Evolutionary conservation across 495 filamentous ascomycete genomes (phyloP), one percentile per base, ranked within the genome.

Genomic region (Aspergillus haitiensis): DNA sequence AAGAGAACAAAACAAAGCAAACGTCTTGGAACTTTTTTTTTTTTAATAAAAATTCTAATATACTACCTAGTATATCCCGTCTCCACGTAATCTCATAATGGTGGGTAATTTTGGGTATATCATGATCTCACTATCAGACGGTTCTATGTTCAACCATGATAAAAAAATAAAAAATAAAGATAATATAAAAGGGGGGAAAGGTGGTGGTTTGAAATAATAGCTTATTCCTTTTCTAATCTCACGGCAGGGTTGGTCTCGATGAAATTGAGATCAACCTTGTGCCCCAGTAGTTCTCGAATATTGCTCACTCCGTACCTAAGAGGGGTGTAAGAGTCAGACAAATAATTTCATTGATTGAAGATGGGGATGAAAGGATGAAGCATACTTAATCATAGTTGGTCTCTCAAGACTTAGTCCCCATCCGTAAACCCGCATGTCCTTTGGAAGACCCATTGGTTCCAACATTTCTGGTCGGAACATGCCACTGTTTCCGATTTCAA

Each of bases 391-490:
- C 94, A 97, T 98, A 8, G 94, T 98, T 48, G 94, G 94, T 67
- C 94, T 76, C 81, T 97, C 93, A 72, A 97, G 73, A 78, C 85
- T 90, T 72, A 97, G 76, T 21, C 93, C 93, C 85, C 89, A 97
- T 34, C 92, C 92, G 75, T 94, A 97, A 3, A 96, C 91, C 58
- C 85, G 72, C 86, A 97, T 84, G 70, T 92, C 84, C 78, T 86
- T 89, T 16, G 93, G 92, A 62, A 97, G 72, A 44, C 92, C 92
- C 88, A 95, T 93, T 3, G 88, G 81, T 74, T 92, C 86, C 67
- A 98, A 72, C 92, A 97, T 96, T 76, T 97, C 94, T 21, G 94
- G 92, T 57, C 94, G 80, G 85, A 98, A 98, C 91, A 97, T 97
- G 59, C 94, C 93, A 65, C 88, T 92, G 75, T 98, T 98, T 35